Conservation (phyloP, 1,139 yeast genomes). For the Citeromyces hawaiiensis region DNA sequence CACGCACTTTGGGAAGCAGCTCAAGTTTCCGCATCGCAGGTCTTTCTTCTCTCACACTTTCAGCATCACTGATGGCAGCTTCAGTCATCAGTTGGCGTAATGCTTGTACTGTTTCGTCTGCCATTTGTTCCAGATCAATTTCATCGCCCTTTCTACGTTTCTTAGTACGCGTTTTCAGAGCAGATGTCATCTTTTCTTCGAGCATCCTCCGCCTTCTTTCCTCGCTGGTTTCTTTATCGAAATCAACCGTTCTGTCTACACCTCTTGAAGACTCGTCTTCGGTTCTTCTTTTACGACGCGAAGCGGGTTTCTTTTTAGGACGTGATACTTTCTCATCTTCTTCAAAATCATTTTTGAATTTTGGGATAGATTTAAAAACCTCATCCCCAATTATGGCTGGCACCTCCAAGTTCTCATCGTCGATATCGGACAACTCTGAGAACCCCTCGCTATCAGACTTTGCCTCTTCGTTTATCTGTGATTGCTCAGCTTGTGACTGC, state of each 20-base stretch:
- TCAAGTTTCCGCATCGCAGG: constrained; percentile 84
- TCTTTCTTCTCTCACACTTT: constrained; percentile 57
- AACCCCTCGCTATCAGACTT: constrained; percentile 9
- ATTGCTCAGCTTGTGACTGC: constrained; percentile 2
- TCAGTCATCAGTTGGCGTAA: constrained; percentile 84
- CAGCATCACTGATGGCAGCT: constrained; percentile 87
- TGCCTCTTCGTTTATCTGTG: constrained; percentile 2
- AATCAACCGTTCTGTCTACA: constrained; percentile 6
- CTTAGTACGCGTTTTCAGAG: constrained; percentile 52
- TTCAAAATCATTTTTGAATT: constrained; percentile 16
- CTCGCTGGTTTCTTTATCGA: constrained; percentile 20
- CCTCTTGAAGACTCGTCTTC: constrained; percentile 18
- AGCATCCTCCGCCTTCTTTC: constrained; percentile 56
- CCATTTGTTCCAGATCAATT: constrained; percentile 87
- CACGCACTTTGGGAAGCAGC: constrained; percentile 67
- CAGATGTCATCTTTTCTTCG: constrained; percentile 71
- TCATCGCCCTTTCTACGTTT: constrained; percentile 58
- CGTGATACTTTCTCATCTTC: constrained; percentile 3
- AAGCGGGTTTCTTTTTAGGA: constrained; percentile 7
- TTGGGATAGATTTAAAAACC: constrained; percentile 22
- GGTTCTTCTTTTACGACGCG: constrained; percentile 25
- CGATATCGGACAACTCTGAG: constrained; percentile 15
- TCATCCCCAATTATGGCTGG: constrained; percentile 17
- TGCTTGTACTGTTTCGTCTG: constrained; percentile 77
- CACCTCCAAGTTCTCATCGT: constrained; percentile 23